Evolutionary conservation across 495 filamentous ascomycete genomes (phyloP).

Genomic region (Aspergillus bertholletiae): DNA sequence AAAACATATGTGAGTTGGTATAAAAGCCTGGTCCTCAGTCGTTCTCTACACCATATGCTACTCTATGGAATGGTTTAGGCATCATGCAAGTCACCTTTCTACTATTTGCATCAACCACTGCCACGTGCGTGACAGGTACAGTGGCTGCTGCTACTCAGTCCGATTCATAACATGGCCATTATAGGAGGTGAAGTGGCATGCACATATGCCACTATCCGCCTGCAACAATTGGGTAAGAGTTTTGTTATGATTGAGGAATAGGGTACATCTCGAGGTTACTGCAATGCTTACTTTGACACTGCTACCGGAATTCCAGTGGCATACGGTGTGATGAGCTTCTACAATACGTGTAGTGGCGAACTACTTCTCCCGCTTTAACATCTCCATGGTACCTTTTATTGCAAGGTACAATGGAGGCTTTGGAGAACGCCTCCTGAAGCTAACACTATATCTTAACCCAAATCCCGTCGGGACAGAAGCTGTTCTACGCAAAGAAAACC

Average conservation of each 20-base stretch:
- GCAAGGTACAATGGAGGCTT: neutral
- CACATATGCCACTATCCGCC: constrained; percentile 35
- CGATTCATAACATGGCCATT: constrained; percentile 24
- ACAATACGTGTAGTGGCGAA: constrained; percentile 30
- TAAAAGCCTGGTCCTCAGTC: neutral
- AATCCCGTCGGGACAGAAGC: neutral
- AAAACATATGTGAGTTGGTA: neutral
- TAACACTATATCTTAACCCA: neutral
- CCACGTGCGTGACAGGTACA: neutral
- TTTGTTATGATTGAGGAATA: constrained; percentile 41
- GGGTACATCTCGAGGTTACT: constrained; percentile 38
- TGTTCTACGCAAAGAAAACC: constrained; percentile 38
- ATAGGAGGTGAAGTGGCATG: constrained; percentile 47
- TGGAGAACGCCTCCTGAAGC: constrained; percentile 26
- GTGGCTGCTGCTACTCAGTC: neutral
- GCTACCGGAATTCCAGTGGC: constrained; percentile 31
- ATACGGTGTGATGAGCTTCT: constrained; percentile 33
- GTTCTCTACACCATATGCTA: neutral
- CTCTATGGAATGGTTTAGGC: neutral
- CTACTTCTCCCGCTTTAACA: constrained; percentile 19
- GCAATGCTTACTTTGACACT: constrained; percentile 39
- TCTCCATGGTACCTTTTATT: constrained; percentile 3
- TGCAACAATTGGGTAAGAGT: constrained; percentile 26
- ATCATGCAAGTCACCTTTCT: neutral
- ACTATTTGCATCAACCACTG: neutral